Base-by-base conservation (phyloP, 305 asterid genomes). In the Fraxinus nigra region DNA sequence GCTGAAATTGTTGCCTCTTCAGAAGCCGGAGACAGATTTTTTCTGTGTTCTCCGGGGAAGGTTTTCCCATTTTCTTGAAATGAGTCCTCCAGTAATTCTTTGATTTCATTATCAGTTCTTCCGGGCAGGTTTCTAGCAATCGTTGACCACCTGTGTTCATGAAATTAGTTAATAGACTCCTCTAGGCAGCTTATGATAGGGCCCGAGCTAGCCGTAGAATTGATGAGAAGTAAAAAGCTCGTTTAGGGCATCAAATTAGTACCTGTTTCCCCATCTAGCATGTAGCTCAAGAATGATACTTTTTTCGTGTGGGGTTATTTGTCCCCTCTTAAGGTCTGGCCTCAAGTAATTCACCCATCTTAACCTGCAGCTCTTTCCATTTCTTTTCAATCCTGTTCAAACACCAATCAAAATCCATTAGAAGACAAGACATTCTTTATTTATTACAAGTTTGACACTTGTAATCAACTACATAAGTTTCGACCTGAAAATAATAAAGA, bases 311-410 rank as follows among this genome's bases (percentile, higher is more conserved):
- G 97, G 95, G 51, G 97, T 93, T 30, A 94, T 93, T 82, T 93
- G 93, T 3, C 97, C 97, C 83, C 89, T 92, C 88, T 94, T 94
- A 14, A 94, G 87, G 61, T 91, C 97, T 13, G 98, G 98, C 90
- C 96, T 92, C 90, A 94, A 75, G 87, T 94, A 94, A 84, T 94
- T 94, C 78, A 94, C 97, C 98, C 98, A 94, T 89, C 98, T 92
- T 81, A 94, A 77, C 82, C 98, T 89, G 78, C 98, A 94, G 56
- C 98, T 94, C 74, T 94, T 94, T 7, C 97, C 98, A 84, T 90
- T 94, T 81, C 98, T 92, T 78, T 90, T 92, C 88, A 94, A 65
- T 56, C 98, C 97, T 94, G 88, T 73, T 43, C 63, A 76, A 73
- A 35, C 35, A 56, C 56, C 75, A 43, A 43, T 1, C 5, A 43